Base-by-base conservation (phyloP, 176 grass and related monocot genomes). In the Aegilops sharonensis region DNA sequence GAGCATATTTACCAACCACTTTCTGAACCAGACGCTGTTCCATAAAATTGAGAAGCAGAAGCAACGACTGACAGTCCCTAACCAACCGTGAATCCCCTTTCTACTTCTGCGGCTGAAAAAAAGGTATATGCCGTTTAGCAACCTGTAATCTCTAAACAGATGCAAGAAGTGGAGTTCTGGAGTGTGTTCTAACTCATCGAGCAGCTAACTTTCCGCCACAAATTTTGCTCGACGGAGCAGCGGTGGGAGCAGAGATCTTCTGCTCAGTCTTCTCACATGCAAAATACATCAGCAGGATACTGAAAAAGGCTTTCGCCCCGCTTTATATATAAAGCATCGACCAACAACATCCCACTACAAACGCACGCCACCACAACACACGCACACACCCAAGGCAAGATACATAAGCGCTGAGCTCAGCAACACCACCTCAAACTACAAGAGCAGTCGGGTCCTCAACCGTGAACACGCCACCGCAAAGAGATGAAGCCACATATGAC, bases 181-280 rank as follows among this genome's bases (percentile, higher is more conserved):
- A 60, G 17, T 45, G n/a, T 8, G 24, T 60, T 60, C 63, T n/a
- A 61, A 62, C 86, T 31, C 30, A 31, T 27, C 62, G 10, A 2
- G 11, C 35, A 52, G 43, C 85, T 91, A 75, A 65, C 75, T 87
- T 87, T 27, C 30, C 69, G 75, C 65, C 89, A 20, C 45, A 75
- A 87, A 83, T 68, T 87, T 67, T 45, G 84, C 64, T 67, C 10
- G 31, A 2, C 23, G 43, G 25, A 60, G 74, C 7, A 43, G 30
- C n/a, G 34, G 66, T 52, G 23, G 80, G 20, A 85, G 27, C 69
- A 76, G 37, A 68, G 4, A 64, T 62, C 2, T 54, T 4, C 36
- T n/a, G 47, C 17, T 57, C 15, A 11, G 52, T 47, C 43, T 42
- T 86, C 50, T 73, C 85, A 47, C 89, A 90, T 85, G 77, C 68